Evolutionary conservation across 768 basidiomycete genomes (phyloP).

Genomic region (Lactarius akahatsu): DNA sequence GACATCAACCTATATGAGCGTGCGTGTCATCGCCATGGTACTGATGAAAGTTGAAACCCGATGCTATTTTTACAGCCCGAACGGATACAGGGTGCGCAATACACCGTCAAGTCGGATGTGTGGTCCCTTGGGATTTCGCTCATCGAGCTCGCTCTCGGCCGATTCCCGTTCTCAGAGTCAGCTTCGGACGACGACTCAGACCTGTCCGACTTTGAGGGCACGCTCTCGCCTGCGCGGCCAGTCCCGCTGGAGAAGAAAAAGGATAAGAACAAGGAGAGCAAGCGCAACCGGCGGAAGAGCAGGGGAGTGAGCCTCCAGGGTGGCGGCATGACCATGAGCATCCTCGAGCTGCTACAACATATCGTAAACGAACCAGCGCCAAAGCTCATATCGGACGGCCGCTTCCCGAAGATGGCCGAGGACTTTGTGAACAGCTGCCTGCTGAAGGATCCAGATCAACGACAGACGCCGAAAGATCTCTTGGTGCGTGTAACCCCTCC

Average conservation of each 20-base stretch:
- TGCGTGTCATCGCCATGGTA: slow-evolving; percentile 43
- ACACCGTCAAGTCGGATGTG: slow-evolving; percentile 98
- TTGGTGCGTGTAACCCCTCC: slow-evolving; percentile 54
- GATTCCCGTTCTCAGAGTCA: slow-evolving; percentile 93
- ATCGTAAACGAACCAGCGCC: slow-evolving; percentile 99
- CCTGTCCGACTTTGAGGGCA: slow-evolving; percentile 75
- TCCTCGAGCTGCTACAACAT: slow-evolving; percentile 93
- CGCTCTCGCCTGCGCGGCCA: slow-evolving; percentile 70
- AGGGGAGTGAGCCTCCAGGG: slow-evolving; percentile 93
- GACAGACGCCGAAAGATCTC: slow-evolving; percentile 87
- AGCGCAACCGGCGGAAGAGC: slow-evolving; percentile 84
- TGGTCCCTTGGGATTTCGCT: slow-evolving; percentile 98
- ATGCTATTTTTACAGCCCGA: slow-evolving; percentile 67
- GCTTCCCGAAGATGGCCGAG: slow-evolving; percentile 72
- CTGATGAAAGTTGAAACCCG: slow-evolving; percentile 25
- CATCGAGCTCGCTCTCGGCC: slow-evolving; percentile 94
- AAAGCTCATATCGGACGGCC: slow-evolving; percentile 69
- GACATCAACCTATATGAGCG: slow-evolving; percentile 99
- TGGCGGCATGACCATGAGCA: slow-evolving; percentile 97
- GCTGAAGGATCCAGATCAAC: slow-evolving; percentile 80
- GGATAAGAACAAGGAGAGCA: slow-evolving; percentile 47
- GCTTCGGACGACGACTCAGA: slow-evolving; percentile 69
- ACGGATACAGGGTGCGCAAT: slow-evolving; percentile 97
- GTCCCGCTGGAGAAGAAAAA: slow-evolving; percentile 43
- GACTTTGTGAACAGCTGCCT: slow-evolving; percentile 88